Conservation (phyloP, 345 rosid genomes). For the Aquilaria malaccensis region DNA sequence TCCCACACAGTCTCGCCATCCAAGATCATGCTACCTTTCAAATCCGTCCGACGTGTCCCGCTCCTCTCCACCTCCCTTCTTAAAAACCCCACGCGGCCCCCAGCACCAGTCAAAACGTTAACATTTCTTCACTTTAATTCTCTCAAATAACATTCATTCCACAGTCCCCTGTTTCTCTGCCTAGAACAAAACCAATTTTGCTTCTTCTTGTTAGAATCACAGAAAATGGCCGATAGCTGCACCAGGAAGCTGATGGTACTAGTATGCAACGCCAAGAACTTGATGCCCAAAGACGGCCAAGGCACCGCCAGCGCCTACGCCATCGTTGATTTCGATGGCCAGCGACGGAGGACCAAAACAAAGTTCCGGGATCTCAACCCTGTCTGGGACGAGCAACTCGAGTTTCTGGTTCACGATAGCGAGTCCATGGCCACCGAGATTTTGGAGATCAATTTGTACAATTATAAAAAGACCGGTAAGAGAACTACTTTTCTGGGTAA, state of each 20-base stretch:
- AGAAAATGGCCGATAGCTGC: constrained; percentile 47
- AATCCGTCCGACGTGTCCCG: constrained; percentile 20
- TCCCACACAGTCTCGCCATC: constrained; percentile 1
- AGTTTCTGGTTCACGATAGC: constrained; percentile 58
- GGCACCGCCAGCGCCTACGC: constrained; percentile 91
- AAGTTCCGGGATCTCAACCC: constrained; percentile 82
- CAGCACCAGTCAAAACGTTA: not conserved
- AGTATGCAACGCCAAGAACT: constrained; percentile 69
- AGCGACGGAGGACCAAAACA: constrained; percentile 72
- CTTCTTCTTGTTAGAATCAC: constrained; percentile 5
- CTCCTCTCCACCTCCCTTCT: constrained; percentile 17
- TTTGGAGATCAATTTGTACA: constrained; percentile 72
- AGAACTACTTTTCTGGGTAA: constrained; percentile 69
- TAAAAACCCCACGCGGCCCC: constrained; percentile 12
- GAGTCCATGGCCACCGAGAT: constrained; percentile 57
- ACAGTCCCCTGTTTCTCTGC: not conserved
- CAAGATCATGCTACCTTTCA: constrained; percentile 26
- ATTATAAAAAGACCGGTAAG: constrained; percentile 69
- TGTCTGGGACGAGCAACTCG: constrained; percentile 80
- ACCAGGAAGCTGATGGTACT: constrained; percentile 65
- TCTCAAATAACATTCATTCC: constrained; percentile 6
- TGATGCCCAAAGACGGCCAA: constrained; percentile 94
- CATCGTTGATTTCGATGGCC: constrained; percentile 75
- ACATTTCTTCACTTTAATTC: constrained; percentile 4
- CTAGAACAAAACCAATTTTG: constrained; percentile 7